phyloP scores from a whole-genome alignment of 2,329 filamentous ascomycete genomes.

The Gliomastix tumulicola region DNA sequence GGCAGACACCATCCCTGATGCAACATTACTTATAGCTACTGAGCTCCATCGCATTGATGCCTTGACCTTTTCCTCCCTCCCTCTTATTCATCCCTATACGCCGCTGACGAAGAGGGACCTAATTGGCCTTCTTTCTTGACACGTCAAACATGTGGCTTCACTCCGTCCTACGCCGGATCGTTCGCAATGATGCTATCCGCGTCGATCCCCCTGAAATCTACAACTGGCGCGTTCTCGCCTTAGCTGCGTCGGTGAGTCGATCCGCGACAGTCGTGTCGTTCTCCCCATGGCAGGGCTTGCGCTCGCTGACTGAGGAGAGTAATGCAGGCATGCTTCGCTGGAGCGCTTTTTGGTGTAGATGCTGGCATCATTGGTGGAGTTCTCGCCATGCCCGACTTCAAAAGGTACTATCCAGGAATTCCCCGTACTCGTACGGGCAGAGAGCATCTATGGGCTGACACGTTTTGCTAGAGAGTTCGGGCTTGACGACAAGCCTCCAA shows the following conservation, averaged over 20 bases:
- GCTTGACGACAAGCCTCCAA: constrained; percentile 7
- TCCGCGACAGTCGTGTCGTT: neutral
- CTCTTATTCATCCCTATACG: too few species aligned
- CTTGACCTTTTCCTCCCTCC: too few species aligned
- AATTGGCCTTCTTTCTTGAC: neutral
- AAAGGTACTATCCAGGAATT: too few species aligned
- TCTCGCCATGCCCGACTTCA: constrained; percentile 16
- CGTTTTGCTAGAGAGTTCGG: constrained; percentile 14
- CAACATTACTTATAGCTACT: too few species aligned
- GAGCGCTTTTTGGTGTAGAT: constrained; percentile 16
- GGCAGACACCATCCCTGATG: too few species aligned
- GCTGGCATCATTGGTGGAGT: constrained; percentile 19
- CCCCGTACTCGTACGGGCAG: too few species aligned
- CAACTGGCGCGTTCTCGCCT: constrained; percentile 60
- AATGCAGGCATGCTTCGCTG: constrained; percentile 6
- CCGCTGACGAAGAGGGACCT: too few species aligned
- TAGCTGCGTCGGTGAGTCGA: constrained; percentile 47
- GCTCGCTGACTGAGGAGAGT: neutral
- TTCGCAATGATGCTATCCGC: constrained; percentile 56
- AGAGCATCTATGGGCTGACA: too few species aligned
- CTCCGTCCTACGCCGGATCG: constrained; percentile 22
- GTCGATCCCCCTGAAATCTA: constrained; percentile 62
- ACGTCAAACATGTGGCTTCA: constrained; percentile 10
- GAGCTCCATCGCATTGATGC: too few species aligned
- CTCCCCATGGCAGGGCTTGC: neutral